Evolutionary conservation across 495 filamentous ascomycete genomes (phyloP), one percentile per base, ranked within the genome.

Genomic region (Penicillium lividum): DNA sequence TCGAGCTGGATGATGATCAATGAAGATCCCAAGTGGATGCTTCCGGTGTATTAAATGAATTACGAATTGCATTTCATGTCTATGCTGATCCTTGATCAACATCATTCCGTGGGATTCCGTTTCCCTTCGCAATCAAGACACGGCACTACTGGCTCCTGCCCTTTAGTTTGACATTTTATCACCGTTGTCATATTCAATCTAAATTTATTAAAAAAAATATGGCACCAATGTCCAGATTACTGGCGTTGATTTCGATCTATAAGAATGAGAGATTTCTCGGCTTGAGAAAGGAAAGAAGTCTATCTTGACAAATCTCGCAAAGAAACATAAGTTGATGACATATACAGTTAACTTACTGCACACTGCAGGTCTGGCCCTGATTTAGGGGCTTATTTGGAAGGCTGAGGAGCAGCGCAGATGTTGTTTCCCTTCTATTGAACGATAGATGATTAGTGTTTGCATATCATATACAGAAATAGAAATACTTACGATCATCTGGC

Each of bases 401-500:
- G 22, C 48, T 52, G 36, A 16, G 56, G 47, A 46, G 49, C 38
- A 46, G 47, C 56, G 38, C 56, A 58, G 47, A 58, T 36, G 38
- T 58, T 51, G 36, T 45, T 48, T 13, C 49, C 56, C 48, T 58
- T 58, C 53, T 51, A 4, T 47, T 47, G n/a, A 43, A 6, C 1
- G n/a, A 43, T 16, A 18, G 0, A 43, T 43, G 0, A 29, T 47
- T 47, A 47, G 45, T 25, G 25, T 7, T 9, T 47, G 11, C 6
- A 47, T 47, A 25, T 28, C 8, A 2, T 28, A 18, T 9, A 18
- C 9, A 28, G 29, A 1, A 33, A 7, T 31, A 25, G n/a, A 22
- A 47, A 28, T 10, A 56, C 53, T 48, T 40, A 56, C 53, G 18
- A 53, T 53, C 30, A 45, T 7, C 42, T 58, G 56, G 56, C 56